Base-by-base conservation (phyloP, 345 rosid species). In the Sisymbrium irio region DNA sequence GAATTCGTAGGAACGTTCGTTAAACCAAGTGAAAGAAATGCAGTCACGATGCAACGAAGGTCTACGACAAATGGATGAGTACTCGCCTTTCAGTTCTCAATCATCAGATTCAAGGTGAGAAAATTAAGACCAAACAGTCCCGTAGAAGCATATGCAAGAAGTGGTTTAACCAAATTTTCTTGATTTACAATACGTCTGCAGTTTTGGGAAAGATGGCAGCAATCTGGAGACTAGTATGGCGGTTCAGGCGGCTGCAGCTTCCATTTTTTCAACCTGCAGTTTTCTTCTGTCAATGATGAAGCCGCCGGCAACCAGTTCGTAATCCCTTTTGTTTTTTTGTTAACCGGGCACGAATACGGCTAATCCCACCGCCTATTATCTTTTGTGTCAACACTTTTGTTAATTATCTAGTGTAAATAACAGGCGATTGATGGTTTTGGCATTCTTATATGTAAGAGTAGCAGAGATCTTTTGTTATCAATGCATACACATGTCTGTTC, bases 201-300 rank as follows among this genome's bases (percentile, higher is more conserved):
- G 97, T 75, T 67, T 76, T 18, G 83, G 75, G 76, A 73, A 79
- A 62, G 79, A 69, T 0, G 58, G 69, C 5, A 69, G 58, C 33
- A 75, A 69, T 70, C 59, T 77, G 5, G 89, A 87, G 73, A 82
- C 77, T 77, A 87, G 86, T 71, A 73, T 87, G 72, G 92, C 97
- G 51, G 86, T 92, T 30, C 83, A 82, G 80, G 98, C 99, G 10
- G 94, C 99, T 65, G 99, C 99, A 69, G 99, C 99, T 78, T 92
- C 99, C 47, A 86, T 95, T 47, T 95, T 92, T 63, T 90, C 99
- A 0, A 95, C 98, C 11, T 89, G 96, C 84, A 78, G 81, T 73
- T 90, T 87, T 76, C 71, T 92, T 67, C 62, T 71, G 66, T 85
- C 97, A 2, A 87, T 84, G 82, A 92, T 86, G 69, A 86, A 88